Percentiles rank a stretch among this genome's conserved stretches.
These are phyloP conservation scores for Apiotrichum mycotoxinovorans DNA, from an alignment of 1,284 basidiomycete genomes.

Conservation along the genomic window DNA sequence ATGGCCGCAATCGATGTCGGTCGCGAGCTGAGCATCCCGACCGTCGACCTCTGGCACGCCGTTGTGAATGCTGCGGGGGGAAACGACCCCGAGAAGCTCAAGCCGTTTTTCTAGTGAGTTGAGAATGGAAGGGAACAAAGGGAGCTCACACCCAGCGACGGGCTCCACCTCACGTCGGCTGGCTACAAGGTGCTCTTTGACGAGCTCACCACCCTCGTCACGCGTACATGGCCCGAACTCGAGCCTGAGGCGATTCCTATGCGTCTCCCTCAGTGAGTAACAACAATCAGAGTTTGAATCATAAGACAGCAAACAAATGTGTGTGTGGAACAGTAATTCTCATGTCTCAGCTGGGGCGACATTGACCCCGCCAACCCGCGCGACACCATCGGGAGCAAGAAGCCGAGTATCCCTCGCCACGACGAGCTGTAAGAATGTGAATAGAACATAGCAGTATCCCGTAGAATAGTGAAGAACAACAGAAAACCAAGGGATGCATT, in stretches of 20 bases:
- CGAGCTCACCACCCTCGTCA: slow-evolving; percentile 60
- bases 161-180: slow-evolving; percentile 67
- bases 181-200: slow-evolving; percentile 73
- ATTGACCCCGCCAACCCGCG: slow-evolving; percentile 25
- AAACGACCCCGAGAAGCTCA: slow-evolving; percentile 53
- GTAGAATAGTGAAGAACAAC: no score
- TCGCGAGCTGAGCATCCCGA: slow-evolving; percentile 55
- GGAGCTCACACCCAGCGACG: slow-evolving; percentile 55
- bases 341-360: slow-evolving; percentile 23
- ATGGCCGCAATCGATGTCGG: slow-evolving; percentile 65
- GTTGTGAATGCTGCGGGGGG: slow-evolving; percentile 65
- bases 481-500: no score
- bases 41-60: slow-evolving; percentile 66
- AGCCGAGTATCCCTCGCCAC: slow-evolving; percentile 15
- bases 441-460: no score
- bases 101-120: slow-evolving; percentile 41
- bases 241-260: slow-evolving; percentile 47
- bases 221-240: slow-evolving; percentile 63
- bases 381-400: slow-evolving; percentile 13
- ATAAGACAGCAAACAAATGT: background rate
- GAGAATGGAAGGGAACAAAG: no score
- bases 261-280: slow-evolving; percentile 39
- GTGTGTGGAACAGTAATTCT: background rate
- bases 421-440: slow-evolving; percentile 12
- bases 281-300: background rate